Base-by-base conservation (phyloP, 2,329 filamentous ascomycete genomes). In the Apiospora phragmitis region DNA sequence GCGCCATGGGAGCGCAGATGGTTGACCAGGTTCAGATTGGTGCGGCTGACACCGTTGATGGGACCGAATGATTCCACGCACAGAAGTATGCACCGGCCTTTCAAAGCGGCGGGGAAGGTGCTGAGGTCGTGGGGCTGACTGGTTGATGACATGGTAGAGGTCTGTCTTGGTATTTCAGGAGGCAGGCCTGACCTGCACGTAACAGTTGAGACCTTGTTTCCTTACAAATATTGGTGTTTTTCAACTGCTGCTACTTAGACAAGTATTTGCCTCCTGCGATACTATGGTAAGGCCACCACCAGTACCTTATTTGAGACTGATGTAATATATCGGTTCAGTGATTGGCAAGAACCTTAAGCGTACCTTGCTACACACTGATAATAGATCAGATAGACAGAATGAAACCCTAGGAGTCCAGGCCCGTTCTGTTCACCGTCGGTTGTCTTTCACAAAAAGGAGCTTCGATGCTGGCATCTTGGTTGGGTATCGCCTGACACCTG, bases 1-100 rank as follows among this genome's bases (percentile, higher is more conserved):
- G 87, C 90, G 26, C 89, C 91, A 74, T 93, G 83, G n/a, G 82
- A 82, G 70, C 90, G 87, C 26, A 93, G 83, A 74, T 93, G 91
- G 77, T 90, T 88, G 69, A 93, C 89, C 68, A 93, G 85, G 83
- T 90, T 92, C 74, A 90, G 83, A 0, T 91, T 93, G 5, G 91
- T 93, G 72, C 90, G 86, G 75, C 89, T 92, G 65, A 93, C 91
- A n/a, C 91, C 91, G 76, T 93, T 93, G 77, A 93, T 89, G 0
- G 91, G 91, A 3, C 91, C 91, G 71, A 92, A 91, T 0, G 90
- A 93, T 77, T 93, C 91, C 18, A 91, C 93, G 72, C 90, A 91
- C 9, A 93, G 85, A 9, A 93, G 81, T 72, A 93, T 85, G 72
- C 87, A 87, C 79, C 89, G 91, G 12, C 88, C 89, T 47, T 83